Percentiles rank a stretch among this genome's conserved stretches.
phyloP scores from a whole-genome alignment of 2,329 filamentous ascomycete species.

The Xylaria sp. region DNA sequence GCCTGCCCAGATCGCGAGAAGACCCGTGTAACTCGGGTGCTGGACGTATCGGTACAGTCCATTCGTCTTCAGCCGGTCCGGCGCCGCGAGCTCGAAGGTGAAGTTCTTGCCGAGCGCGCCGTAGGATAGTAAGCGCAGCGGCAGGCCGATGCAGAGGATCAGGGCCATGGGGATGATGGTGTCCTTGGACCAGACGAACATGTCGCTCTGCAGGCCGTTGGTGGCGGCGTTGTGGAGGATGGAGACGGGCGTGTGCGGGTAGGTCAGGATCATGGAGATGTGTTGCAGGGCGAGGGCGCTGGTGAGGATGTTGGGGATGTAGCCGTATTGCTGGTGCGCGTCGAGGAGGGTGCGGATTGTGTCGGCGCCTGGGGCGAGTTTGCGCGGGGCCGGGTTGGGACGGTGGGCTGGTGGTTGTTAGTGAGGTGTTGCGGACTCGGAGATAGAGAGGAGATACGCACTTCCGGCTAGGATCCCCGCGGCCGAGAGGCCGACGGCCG shows the following conservation, averaged over 20 bases:
- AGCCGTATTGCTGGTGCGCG: constrained; percentile 1
- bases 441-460: not conserved
- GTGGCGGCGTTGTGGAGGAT: constrained; percentile 29
- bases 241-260: constrained; percentile 9
- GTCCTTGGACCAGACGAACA: constrained; percentile 35
- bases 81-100: constrained; percentile 46
- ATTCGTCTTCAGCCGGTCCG: constrained; percentile 40
- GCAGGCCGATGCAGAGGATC: constrained; percentile 31
- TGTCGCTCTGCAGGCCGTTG: constrained; percentile 31
- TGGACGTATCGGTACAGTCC: constrained; percentile 47
- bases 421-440: not conserved
- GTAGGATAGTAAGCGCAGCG: constrained; percentile 36
- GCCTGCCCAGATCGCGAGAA: constrained; percentile 33
- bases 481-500: constrained; percentile 10
- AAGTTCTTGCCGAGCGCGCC: constrained; percentile 45
- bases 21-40: constrained; percentile 48
- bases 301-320: not conserved
- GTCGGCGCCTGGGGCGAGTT: constrained; percentile 2
- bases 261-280: constrained; percentile 1
- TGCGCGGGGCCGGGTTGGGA: constrained; percentile 3
- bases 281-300: constrained; percentile 4
- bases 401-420: not conserved
- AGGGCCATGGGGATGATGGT: constrained; percentile 34
- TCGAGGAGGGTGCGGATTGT: not conserved
- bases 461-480: constrained; percentile 3